Evolutionary conservation across 495 filamentous ascomycete species (phyloP).

Genomic region (Penicillium lagena): DNA sequence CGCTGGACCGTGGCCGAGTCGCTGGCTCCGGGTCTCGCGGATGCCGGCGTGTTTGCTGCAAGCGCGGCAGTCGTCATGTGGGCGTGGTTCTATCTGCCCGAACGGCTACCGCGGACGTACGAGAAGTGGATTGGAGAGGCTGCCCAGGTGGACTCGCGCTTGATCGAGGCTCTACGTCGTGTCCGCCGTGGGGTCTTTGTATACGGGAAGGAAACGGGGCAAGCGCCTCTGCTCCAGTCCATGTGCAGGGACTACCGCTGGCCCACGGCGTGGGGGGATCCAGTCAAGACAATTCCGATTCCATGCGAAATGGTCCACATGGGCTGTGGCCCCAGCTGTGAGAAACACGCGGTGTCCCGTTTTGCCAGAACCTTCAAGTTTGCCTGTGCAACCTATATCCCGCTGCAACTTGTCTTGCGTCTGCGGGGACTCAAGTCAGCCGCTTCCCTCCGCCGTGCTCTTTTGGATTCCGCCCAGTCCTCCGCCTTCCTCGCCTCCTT

Average conservation of each 20-base stretch:
- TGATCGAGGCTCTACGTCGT: constrained; percentile 67
- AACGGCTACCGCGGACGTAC: constrained; percentile 66
- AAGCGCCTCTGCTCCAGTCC: constrained; percentile 59
- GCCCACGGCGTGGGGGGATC: constrained; percentile 72
- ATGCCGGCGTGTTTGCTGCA: constrained; percentile 68
- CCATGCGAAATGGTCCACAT: constrained; percentile 88
- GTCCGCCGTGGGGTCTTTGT: constrained; percentile 56
- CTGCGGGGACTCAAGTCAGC: constrained; percentile 46
- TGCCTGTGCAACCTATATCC: constrained; percentile 74
- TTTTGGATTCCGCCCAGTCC: constrained; percentile 60
- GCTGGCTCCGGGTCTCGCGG: constrained; percentile 47
- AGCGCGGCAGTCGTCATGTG: constrained; percentile 85
- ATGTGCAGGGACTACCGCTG: constrained; percentile 72
- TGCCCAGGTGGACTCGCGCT: constrained; percentile 71
- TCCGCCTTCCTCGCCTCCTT: constrained; percentile 81
- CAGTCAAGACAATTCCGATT: constrained; percentile 63
- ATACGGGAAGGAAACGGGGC: constrained; percentile 75
- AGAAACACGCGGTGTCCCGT: constrained; percentile 66
- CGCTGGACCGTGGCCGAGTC: constrained; percentile 48
- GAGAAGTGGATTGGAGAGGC: constrained; percentile 79
- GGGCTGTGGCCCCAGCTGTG: constrained; percentile 70
- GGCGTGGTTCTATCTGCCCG: constrained; percentile 76
- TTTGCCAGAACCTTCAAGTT: constrained; percentile 68
- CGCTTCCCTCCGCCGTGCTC: constrained; percentile 35
- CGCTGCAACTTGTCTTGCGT: constrained; percentile 64